Conservation (phyloP, 768 basidiomycete genomes). For the Nidularia pulvinata region DNA sequence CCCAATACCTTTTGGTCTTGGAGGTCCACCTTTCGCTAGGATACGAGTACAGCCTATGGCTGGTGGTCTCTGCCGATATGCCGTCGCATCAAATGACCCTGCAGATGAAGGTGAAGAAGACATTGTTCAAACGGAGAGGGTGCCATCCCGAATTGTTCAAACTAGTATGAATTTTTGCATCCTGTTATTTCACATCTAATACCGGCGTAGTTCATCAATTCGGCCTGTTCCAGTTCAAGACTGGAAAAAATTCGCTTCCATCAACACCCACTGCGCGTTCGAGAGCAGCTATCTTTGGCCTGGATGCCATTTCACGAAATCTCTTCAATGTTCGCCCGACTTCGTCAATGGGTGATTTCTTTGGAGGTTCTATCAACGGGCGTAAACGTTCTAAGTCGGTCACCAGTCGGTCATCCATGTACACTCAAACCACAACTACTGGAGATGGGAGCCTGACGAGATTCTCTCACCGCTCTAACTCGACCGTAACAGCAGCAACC, state of each 20-base stretch:
- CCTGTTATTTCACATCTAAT: slow-evolving; percentile 1
- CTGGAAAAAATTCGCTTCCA: slow-evolving; percentile 72
- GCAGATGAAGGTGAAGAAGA: slow-evolving; percentile 79
- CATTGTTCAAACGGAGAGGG: slow-evolving; percentile 74
- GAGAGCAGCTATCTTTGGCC: slow-evolving; percentile 85
- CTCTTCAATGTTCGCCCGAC: slow-evolving; percentile 77
- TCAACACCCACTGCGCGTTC: slow-evolving; percentile 81
- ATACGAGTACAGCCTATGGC: slow-evolving; percentile 84
- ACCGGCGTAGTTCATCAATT: slow-evolving; percentile 73
- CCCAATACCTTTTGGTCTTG: slow-evolving; percentile 73
- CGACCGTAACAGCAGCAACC: slow-evolving; percentile 66
- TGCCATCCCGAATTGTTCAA: slow-evolving; percentile 76
- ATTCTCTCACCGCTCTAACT: slow-evolving; percentile 72
- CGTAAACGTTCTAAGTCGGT: slow-evolving; percentile 72
- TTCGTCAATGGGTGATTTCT: slow-evolving; percentile 71
- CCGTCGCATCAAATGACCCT: slow-evolving; percentile 73
- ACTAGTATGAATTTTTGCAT: slow-evolving; percentile 58
- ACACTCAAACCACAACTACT: slow-evolving; percentile 70
- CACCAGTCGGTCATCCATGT: slow-evolving; percentile 69
- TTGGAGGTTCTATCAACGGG: slow-evolving; percentile 69
- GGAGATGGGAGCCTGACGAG: slow-evolving; percentile 67
- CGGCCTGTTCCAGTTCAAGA: slow-evolving; percentile 87
- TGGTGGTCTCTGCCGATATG: slow-evolving; percentile 80
- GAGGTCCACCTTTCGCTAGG: slow-evolving; percentile 72
- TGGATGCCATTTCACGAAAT: slow-evolving; percentile 90